A percentile compares a stretch with the other conserved stretches of the same genome.
These are phyloP conservation scores for Ogataea ganodermae DNA, from an alignment of 805 yeast species.

Conservation along the genomic window DNA sequence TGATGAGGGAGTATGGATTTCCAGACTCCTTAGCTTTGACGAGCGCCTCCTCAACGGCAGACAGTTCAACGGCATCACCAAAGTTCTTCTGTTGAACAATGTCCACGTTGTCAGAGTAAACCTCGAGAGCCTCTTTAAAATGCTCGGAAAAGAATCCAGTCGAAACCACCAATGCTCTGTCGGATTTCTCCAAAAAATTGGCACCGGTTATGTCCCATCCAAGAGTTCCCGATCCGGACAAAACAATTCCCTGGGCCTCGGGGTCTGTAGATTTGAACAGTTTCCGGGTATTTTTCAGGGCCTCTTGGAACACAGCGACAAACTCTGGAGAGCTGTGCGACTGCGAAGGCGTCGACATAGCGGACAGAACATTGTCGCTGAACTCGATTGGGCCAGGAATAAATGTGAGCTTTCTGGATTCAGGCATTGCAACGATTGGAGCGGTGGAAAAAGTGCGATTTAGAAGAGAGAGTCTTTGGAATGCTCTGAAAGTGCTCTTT, in stretches of 20 bases:
- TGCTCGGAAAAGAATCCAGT: constrained; percentile 90
- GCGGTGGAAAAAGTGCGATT: not conserved
- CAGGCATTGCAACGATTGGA: constrained; percentile 19
- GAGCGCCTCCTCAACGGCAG: constrained; percentile 57
- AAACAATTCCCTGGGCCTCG: constrained; percentile 74
- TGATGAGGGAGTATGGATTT: constrained; percentile 59
- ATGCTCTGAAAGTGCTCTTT: not conserved
- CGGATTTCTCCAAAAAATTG: constrained; percentile 66
- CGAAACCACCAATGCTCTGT: constrained; percentile 75
- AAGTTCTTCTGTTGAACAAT: constrained; percentile 62
- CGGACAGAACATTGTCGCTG: constrained; percentile 73
- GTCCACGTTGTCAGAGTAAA: constrained; percentile 77
- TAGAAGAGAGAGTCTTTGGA: not conserved
- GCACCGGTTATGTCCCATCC: constrained; percentile 93
- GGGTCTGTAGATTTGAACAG: constrained; percentile 70
- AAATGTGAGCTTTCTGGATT: constrained; percentile 35
- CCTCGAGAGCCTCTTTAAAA: constrained; percentile 71
- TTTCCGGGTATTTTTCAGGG: constrained; percentile 65
- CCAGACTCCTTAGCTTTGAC: constrained; percentile 35
- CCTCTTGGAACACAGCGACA: constrained; percentile 67
- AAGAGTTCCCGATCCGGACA: constrained; percentile 90
- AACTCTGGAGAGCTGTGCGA: constrained; percentile 92
- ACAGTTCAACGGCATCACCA: constrained; percentile 69
- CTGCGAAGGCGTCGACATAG: constrained; percentile 80
- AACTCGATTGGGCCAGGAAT: constrained; percentile 48